Base-by-base conservation (phyloP, 495 filamentous ascomycete species). In the Lasiosphaeris hirsuta region DNA sequence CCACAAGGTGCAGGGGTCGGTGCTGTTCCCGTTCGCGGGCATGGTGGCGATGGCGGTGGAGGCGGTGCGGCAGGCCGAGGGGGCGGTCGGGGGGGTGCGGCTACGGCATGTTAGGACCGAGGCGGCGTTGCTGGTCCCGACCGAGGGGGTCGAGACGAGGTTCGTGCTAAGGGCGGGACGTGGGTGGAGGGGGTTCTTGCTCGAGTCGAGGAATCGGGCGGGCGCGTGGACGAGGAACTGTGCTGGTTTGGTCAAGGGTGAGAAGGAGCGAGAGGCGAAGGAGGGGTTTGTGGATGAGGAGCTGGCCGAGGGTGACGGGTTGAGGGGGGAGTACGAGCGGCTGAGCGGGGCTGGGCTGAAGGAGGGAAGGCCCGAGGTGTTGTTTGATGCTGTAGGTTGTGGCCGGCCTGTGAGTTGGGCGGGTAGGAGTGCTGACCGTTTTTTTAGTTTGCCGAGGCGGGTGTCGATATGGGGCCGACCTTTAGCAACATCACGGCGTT, bases 31-130 rank as follows among this genome's bases (percentile, higher is more conserved):
- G 0, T 63, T 56, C 5, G 72, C 78, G 1, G 78, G 73, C 0
- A 78, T 77, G 49, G 58, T 81, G 0, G 62, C 67, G 7, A 80
- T 82, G 75, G 73, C 60, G 8, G 64, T 75, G 9, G 80, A 83
- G 61, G 80, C 80, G 0, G 64, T 64, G 2, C 77, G 79, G 44
- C 19, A 76, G 23, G 60, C 66, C 0, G 54, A 5, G 14, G 43
- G 14, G 40, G n/a, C n/a, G n/a, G 17, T 64, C 4, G 42, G 52
- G 11, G 43, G 58, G 13, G 57, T 59, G 23, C 34, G 23, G 23
- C 50, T 64, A 18, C 51, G 54, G n/a, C 46, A 67, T 38, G 54
- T 71, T 5, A 43, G 40, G n/a, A 55, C 77, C 41, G 56, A 57
- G 8, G 60, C 59, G 19, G 68, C 74, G 0, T 45, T 79, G n/a